phyloP scores from a whole-genome alignment of 2,329 filamentous ascomycete genomes.

The Chaetomiaceae sp. region DNA sequence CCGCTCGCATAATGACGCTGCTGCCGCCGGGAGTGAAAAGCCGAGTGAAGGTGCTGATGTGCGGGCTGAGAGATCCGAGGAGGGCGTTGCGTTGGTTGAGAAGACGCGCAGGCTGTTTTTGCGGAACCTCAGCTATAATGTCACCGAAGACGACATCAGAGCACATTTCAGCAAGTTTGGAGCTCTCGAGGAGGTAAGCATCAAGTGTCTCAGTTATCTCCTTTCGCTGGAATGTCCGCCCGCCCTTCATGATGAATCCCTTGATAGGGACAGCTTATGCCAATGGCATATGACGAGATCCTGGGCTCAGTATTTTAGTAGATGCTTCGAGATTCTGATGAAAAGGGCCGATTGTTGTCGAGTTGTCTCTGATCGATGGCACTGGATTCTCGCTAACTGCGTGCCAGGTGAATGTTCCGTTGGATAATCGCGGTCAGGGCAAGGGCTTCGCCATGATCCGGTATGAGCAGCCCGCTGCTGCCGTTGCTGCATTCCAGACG shows the following conservation, averaged over 20 bases:
- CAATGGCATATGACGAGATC: slow-evolving; percentile 79
- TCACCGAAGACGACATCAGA: slow-evolving; percentile 71
- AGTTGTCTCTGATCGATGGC: slow-evolving; percentile 17
- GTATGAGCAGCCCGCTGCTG: slow-evolving; percentile 67
- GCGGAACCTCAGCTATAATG: slow-evolving; percentile 79
- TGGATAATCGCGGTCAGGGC: slow-evolving; percentile 65
- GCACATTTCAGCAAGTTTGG: slow-evolving; percentile 70
- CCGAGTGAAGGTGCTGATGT: slow-evolving; percentile 28
- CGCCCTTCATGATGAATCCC: slow-evolving; percentile 76
- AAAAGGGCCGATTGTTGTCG: slow-evolving; percentile 27
- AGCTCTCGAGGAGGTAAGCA: slow-evolving; percentile 78
- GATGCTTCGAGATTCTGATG: slow-evolving; percentile 91
- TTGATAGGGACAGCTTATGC: slow-evolving; percentile 99
- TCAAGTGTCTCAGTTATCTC: slow-evolving; percentile 21
- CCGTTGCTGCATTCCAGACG: slow-evolving; percentile 73
- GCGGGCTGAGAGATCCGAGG: slow-evolving; percentile 35
- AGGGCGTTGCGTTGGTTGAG: slow-evolving; percentile 57
- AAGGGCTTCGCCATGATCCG: slow-evolving; percentile 91
- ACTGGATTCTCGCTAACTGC: slow-evolving; percentile 37
- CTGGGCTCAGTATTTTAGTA: slow-evolving; percentile 99
- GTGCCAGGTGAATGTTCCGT: slow-evolving; percentile 76
- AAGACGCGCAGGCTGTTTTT: slow-evolving; percentile 78
- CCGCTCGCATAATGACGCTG: slow-evolving; percentile 20
- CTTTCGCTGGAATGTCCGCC: slow-evolving; percentile 13
- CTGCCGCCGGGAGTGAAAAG: background rate